phyloP scores from a whole-genome alignment of 2,329 filamentous ascomycete species.

The Aspergillus pseudoterreus region DNA sequence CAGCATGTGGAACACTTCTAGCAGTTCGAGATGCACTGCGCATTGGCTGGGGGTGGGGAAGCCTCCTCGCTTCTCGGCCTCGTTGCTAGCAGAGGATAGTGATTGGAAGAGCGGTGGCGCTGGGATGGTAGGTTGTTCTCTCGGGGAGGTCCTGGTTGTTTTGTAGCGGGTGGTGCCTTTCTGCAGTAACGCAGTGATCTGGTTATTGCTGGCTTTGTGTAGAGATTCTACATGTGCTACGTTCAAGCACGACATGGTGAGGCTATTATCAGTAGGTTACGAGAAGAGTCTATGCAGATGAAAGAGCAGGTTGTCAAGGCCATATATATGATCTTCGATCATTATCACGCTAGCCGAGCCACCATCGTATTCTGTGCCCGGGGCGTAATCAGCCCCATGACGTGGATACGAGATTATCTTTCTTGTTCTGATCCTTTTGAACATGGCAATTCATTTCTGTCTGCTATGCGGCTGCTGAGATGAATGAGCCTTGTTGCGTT shows the following conservation, averaged over 20 bases:
- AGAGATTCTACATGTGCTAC: not conserved
- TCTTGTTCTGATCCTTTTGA: no score
- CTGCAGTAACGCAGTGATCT: not conserved
- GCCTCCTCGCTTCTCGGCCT: not conserved
- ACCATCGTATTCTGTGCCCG: no score
- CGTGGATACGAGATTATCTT: no score
- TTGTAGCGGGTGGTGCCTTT: not conserved
- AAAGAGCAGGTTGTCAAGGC: no score
- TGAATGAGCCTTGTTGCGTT: no score
- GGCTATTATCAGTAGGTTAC: no score
- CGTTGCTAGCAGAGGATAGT: not conserved
- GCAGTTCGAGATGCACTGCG: conserved; percentile 14
- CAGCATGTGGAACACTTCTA: conserved; percentile 12
- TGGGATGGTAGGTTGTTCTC: not conserved
- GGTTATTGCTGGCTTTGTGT: not conserved
- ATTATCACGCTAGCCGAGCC: no score
- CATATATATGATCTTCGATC: no score
- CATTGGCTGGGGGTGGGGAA: conserved; percentile 11
- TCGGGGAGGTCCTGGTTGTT: not conserved
- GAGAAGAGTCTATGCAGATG: no score
- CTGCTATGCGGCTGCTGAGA: no score
- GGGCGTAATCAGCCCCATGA: no score
- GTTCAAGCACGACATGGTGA: not conserved
- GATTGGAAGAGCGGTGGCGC: not conserved
- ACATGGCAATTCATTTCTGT: no score